Evolutionary conservation across 1,284 basidiomycete species (phyloP).

Genomic region (Ganoderma resinaceum): DNA sequence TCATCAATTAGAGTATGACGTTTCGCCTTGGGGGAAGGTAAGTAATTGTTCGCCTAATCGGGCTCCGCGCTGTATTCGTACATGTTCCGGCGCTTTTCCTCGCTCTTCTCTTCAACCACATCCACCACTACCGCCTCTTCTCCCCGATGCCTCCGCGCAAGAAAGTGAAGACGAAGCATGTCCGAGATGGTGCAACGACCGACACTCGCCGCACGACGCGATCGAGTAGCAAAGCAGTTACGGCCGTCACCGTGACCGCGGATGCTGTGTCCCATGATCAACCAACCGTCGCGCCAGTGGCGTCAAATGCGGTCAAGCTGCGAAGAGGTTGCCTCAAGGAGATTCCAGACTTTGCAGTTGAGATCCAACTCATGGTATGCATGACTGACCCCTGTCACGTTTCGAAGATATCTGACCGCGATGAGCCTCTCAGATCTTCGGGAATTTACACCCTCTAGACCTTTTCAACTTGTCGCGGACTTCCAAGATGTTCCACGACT

Average conservation of each 20-base stretch:
- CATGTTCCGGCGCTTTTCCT: neutral
- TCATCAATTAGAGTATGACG: neutral
- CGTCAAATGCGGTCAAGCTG: neutral
- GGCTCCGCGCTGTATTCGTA: neutral
- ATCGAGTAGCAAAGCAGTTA: neutral
- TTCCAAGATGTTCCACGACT: constrained; percentile 18
- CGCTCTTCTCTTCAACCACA: neutral
- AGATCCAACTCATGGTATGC: neutral
- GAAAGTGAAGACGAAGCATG: neutral
- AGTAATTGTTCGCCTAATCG: neutral
- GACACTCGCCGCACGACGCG: neutral
- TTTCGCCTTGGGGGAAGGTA: neutral
- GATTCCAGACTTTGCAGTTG: neutral
- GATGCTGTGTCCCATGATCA: neutral
- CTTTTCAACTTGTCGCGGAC: constrained; percentile 14
- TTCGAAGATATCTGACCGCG: neutral
- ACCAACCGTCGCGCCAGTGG: neutral
- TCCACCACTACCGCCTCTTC: neutral
- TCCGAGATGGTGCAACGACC: neutral
- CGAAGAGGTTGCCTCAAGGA: neutral
- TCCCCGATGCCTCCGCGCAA: neutral
- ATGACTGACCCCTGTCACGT: neutral
- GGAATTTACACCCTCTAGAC: constrained; percentile 51
- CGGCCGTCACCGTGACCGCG: neutral
- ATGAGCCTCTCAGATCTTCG: constrained; percentile 48